These are phyloP conservation scores for Amylocarpus encephaloides DNA, from an alignment of 2,329 filamentous ascomycete species.

Conservation along the genomic window DNA sequence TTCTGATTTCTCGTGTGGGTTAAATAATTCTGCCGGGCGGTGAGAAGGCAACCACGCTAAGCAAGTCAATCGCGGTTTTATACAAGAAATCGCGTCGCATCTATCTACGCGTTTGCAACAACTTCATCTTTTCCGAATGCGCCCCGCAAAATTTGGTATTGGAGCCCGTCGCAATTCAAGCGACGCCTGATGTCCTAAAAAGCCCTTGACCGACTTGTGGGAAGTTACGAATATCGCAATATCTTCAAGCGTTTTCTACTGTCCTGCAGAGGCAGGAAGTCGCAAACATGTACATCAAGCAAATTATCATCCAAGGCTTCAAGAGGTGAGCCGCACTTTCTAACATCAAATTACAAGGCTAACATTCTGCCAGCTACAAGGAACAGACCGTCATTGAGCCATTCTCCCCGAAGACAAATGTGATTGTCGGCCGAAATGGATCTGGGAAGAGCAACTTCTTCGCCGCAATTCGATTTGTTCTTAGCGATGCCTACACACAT, in stretches of 20 bases:
- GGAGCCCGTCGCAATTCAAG: no score
- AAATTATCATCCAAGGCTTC: constrained; percentile 99
- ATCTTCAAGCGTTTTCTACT: background rate
- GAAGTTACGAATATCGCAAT: background rate
- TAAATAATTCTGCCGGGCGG: background rate
- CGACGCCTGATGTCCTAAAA: no score
- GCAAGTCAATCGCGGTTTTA: no score
- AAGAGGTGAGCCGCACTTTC: constrained; percentile 63
- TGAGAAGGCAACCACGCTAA: background rate
- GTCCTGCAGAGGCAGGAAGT: background rate
- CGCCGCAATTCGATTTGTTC: constrained; percentile 94
- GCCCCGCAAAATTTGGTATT: no score
- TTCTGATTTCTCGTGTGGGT: background rate
- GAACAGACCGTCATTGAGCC: constrained; percentile 98
- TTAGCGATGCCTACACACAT: constrained; percentile 94
- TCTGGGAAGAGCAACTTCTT: constrained; percentile 99
- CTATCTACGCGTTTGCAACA: no score
- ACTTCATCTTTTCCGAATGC: no score
- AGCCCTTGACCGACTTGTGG: no score
- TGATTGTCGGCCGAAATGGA: constrained; percentile 97
- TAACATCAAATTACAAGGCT: constrained; percentile 1
- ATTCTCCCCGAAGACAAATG: constrained; percentile 95
- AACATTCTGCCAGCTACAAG: constrained; percentile 69
- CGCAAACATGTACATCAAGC: constrained; percentile 88
- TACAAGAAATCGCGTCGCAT: no score